Evolutionary conservation across 352 stramenopile genomes (phyloP), one percentile per base, ranked within the genome.

Genomic region (Phytophthora lateralis): DNA sequence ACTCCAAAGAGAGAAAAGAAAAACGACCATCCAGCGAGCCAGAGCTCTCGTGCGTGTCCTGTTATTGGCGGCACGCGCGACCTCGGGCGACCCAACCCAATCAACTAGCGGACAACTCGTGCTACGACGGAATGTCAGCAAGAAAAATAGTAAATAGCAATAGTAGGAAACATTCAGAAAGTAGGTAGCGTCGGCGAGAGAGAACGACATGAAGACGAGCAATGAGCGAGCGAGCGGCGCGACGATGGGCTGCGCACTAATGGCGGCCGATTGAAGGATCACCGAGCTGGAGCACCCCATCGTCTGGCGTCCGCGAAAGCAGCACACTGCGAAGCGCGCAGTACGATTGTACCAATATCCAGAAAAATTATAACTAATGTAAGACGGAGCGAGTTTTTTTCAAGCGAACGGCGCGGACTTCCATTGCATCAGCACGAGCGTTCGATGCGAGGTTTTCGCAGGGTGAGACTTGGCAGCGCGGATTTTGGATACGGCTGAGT

Each of bases 361-460:
- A 68, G 67, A 74, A 71, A 76, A 76, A 76, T 50, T 64, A 67
- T 63, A 71, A 62, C 39, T 66, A 73, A 71, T 76, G 69, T 76
- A 74, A 51, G 69, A 76, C 74, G 69, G 69, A 76, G 64, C 63
- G 55, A 73, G 34, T 51, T 74, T 76, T n/a, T 32, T 75, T 72
- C 29, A 66, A 62, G 45, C 45, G 11, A 69, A 49, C 7, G 17
- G 42, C 44, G 42, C 4, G 37, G 18, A 17, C 21, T 42, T 34
- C 12, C 30, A 21, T 27, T 30, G 21, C 24, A 3, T 45, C 15
- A 66, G 34, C 20, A 47, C 51, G 15, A 48, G 35, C 20, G 44
- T 24, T 70, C 65, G 20, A 73, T 57, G 2, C 32, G 59, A 43
- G 56, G 55, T 14, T 41, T 41, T 48, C 42, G 21, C 26, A 47